Conservation (phyloP, 768 basidiomycete genomes). For the Terana coerulea region DNA sequence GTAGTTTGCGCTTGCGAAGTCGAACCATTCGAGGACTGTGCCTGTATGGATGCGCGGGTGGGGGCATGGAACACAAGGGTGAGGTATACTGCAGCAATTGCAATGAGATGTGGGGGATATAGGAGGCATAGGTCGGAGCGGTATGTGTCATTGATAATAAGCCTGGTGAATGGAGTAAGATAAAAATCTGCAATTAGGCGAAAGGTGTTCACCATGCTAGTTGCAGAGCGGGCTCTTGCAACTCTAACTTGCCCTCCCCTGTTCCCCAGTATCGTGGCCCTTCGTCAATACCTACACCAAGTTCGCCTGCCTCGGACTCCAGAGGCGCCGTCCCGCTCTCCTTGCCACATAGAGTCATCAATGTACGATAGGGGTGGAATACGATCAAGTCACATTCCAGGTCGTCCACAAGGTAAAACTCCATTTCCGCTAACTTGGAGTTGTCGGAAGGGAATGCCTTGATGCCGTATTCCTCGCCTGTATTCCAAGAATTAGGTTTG, state of each 20-base stretch:
- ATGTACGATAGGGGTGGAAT: conserved; percentile 93
- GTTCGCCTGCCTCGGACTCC: conserved; percentile 51
- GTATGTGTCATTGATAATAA: conserved; percentile 95
- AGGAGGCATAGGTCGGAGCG: conserved; percentile 91
- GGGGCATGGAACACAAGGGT: conserved; percentile 72
- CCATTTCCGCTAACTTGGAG: conserved; percentile 95
- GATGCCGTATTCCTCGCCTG: conserved; percentile 65
- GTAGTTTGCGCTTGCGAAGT: conserved; percentile 1
- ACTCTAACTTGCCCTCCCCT: conserved; percentile 72
- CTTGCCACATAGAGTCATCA: conserved; percentile 71
- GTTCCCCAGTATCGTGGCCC: conserved; percentile 73
- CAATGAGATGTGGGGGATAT: conserved; percentile 93
- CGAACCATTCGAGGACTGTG: conserved; percentile 26
- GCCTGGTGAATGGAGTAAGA: conserved; percentile 63
- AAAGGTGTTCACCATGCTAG: conserved; percentile 69
- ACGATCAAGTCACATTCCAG: conserved; percentile 90
- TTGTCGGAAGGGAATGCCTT: conserved; percentile 86
- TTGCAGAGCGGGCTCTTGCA: conserved; percentile 76
- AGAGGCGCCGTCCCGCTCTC: conserved; percentile 40
- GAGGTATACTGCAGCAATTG: conserved; percentile 88
- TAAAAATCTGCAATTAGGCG: background rate
- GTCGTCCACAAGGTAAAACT: conserved; percentile 96
- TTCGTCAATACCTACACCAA: conserved; percentile 53
- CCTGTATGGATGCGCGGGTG: conserved; percentile 42
- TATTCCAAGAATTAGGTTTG: too few species aligned